These are phyloP conservation scores for Allomyces arbusculus DNA, from an alignment of 192 early-diverging fungal genomes.

Conservation along the genomic window DNA sequence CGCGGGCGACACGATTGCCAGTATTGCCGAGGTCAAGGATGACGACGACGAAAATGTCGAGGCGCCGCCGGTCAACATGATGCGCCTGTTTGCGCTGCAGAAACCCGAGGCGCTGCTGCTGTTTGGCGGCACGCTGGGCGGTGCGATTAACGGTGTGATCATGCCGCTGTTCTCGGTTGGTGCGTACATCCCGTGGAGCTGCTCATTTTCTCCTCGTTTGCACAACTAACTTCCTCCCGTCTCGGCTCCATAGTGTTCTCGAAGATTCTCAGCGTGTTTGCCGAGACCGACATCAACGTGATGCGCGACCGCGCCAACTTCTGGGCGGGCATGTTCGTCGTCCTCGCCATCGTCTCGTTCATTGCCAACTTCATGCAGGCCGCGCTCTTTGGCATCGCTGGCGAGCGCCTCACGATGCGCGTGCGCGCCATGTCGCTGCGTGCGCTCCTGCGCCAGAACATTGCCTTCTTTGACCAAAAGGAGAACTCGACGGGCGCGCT, in stretches of 20 bases:
- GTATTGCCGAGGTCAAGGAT: slow-evolving; percentile 1
- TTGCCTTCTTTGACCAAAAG: slow-evolving; percentile 67
- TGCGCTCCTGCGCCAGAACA: slow-evolving; percentile 65
- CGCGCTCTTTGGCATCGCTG: slow-evolving; percentile 37
- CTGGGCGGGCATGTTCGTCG: slow-evolving; percentile 25
- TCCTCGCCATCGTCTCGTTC: slow-evolving; percentile 33
- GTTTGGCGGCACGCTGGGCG: slow-evolving; percentile 31
- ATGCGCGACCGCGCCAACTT: slow-evolving; percentile 18
- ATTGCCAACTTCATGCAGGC: slow-evolving; percentile 27
- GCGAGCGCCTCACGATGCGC: slow-evolving; percentile 47
- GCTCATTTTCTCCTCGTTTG: slow-evolving; percentile 14
- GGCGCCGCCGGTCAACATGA: neutral
- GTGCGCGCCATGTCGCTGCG: slow-evolving; percentile 45
- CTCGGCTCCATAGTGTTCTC: slow-evolving; percentile 20
- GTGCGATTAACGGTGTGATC: slow-evolving; percentile 45
- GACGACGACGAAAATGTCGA: slow-evolving; percentile 1
- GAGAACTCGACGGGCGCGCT: slow-evolving; percentile 58
- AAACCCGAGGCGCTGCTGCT: slow-evolving; percentile 17
- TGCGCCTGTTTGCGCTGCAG: slow-evolving; percentile 18
- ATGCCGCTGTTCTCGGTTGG: slow-evolving; percentile 57
- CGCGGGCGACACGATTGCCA: slow-evolving; percentile 1
- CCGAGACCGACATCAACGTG: slow-evolving; percentile 10
- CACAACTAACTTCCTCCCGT: neutral
- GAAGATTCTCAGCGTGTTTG: slow-evolving; percentile 14
- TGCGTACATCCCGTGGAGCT: neutral